Evolutionary conservation across 495 filamentous ascomycete species (phyloP), one percentile per base, ranked within the genome.

Genomic region (Pyronema domesticum): DNA sequence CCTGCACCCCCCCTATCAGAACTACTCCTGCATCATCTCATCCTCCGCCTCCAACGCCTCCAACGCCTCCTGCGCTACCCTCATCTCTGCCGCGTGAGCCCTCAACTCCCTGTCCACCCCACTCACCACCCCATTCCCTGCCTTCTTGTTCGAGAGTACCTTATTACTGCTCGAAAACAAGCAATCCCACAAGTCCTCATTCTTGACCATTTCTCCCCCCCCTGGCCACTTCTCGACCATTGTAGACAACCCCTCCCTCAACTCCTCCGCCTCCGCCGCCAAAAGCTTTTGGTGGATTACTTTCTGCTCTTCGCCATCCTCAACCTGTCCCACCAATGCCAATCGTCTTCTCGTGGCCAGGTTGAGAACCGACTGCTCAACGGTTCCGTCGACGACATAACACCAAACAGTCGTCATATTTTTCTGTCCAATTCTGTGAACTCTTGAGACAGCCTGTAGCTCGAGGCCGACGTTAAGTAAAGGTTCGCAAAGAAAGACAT

Each of bases 401-500:
- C 95, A 83, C 83, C 87, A 98, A 5, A 95, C 89, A 1, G 86
- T 94, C 6, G 89, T 98, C 56, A 81, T 73, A 23, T 83, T 79
- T 55, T 80, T 76, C 67, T 98, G 89, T 0, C 89, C 89, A 53
- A 98, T 98, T 37, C 89, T 77, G 65, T 98, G 86, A 0, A 98
- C 88, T 46, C 89, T 81, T 6, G 88, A 86, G 59, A 95, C 93
- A 3, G 87, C 89, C 63, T 98, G 89, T 6, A 95, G 74, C 61
- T 95, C 89, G 7, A 98, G 79, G 1, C 89, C 86, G 6, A 89
- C 84, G 64, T 95, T 94, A 58, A 95, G 78, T 3, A 95, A 69
- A 0, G 89, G 89, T 66, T 98, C 89, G 66, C 88, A 95, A 7
- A 98, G 71, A 60, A 98, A 89, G 0, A 98, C 87, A 65, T 98